Base-by-base conservation (phyloP, 2,329 filamentous ascomycete genomes). In the Penicillium sp. region DNA sequence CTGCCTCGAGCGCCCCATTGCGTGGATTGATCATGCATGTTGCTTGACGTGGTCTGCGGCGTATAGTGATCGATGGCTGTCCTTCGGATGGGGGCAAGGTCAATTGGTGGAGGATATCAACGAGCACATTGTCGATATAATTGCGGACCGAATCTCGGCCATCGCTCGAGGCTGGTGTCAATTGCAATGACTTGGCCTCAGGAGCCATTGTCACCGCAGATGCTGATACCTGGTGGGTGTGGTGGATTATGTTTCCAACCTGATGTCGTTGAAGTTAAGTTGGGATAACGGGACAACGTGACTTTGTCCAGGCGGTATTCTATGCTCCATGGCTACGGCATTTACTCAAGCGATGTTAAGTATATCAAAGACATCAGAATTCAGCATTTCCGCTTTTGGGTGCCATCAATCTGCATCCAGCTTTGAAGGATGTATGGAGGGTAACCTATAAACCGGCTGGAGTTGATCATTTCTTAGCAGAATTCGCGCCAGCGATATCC, bases 81-180 rank as follows among this genome's bases (percentile, higher is more conserved):
- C 74, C 75, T 42, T 76, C 66, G 9, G 70, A 59, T 19, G 68
- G 65, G 12, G 60, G 57, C 15, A 76, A 58, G 12, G 65, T 56
- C 2, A 70, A 56, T 37, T 76, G 72, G 17, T 69, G 60, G 15
- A 78, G 28, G 22, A 75, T 58, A 3, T 65, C 60, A 45, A 59
- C 44, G 30, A 79, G 65, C 1, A 69, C 65, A 10, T 63, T 59
- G 45, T 75, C 66, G 56, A 79, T 74, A 61, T 74, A 78, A 3
- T 54, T 56, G 47, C 66, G 68, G 8, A 77, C 75, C 53, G 54
- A 56, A 10, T 56, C 24, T 37, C 59, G 53, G 30, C n/a, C 38
- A 15, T 45, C 67, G 2, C 65, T 58, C 28, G 66, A 57, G 17
- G 37, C 12, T 19, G 50, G 7, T 10, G 13, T 42, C 15, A 33